Evolutionary conservation across 78 protist species (phyloP).

Genomic region (Corallochytrium limacisporum): DNA sequence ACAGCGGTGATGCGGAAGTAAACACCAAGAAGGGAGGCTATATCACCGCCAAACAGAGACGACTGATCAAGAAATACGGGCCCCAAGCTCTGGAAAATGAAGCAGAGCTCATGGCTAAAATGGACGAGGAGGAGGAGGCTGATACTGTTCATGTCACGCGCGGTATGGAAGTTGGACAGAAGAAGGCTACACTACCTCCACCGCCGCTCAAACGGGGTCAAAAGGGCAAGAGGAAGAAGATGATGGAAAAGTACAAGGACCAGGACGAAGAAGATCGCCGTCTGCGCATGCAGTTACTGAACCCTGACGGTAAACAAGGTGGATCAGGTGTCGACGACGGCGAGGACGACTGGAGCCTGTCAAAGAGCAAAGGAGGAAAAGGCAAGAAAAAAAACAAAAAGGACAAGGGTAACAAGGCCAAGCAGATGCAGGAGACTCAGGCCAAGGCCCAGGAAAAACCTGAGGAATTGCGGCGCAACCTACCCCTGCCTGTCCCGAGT

Average conservation of each 20-base stretch:
- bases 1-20: background rate
- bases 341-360: background rate
- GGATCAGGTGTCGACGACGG: background rate
- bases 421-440: background rate
- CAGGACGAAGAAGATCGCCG: conserved; percentile 84
- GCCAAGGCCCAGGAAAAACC: no score
- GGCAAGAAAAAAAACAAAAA: background rate
- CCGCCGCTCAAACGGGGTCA: conserved; percentile 37
- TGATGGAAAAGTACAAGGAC: conserved; percentile 60
- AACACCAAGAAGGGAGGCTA: background rate
- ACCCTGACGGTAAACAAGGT: background rate
- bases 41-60: conserved; percentile 9
- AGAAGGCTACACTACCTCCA: background rate
- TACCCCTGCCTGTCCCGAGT: no score
- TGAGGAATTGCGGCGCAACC: no score
- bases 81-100: background rate
- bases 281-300: conserved; percentile 15
- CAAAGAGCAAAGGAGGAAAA: no score
- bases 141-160: background rate
- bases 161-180: background rate
- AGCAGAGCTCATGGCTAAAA: background rate
- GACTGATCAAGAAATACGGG: conserved; percentile 6
- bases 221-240: conserved; percentile 63
- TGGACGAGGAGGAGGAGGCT: background rate
- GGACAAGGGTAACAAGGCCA: conserved; percentile 3